Evolutionary conservation across 768 basidiomycete species (phyloP).

Genomic region (Suillus tomentosus): DNA sequence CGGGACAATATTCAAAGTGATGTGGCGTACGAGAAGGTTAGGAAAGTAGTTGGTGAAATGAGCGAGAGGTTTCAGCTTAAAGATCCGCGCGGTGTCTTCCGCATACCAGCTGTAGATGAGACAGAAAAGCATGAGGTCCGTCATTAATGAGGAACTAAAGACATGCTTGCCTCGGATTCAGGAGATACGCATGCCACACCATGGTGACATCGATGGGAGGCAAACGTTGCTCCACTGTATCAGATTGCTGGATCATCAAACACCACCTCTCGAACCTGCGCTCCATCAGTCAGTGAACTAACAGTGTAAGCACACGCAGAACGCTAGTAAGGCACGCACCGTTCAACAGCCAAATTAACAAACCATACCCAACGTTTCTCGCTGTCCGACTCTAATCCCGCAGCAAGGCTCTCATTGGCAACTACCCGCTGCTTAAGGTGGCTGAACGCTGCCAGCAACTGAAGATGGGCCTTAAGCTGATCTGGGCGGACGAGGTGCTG

Average conservation of each 20-base stretch:
- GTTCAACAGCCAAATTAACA: constrained; percentile 39
- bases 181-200: constrained; percentile 44
- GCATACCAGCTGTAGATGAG: constrained; percentile 26
- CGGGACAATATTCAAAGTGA: not conserved
- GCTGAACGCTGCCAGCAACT: constrained; percentile 31
- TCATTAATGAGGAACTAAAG: not conserved
- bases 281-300: not conserved
- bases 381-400: constrained; percentile 25
- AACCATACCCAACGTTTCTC: constrained; percentile 42
- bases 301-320: not conserved
- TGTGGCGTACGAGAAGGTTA: constrained; percentile 15
- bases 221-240: constrained; percentile 14
- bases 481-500: constrained; percentile 22
- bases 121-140: not conserved
- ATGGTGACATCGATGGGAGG: constrained; percentile 43
- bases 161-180: constrained; percentile 37
- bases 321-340: constrained; percentile 21
- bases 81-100: constrained; percentile 19
- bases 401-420: constrained; percentile 18
- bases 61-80: constrained; percentile 2
- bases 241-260: constrained; percentile 8
- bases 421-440: constrained; percentile 21
- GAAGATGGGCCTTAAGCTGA: constrained; percentile 35
- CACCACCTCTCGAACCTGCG: constrained; percentile 40
- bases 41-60: constrained; percentile 15